Conservation (phyloP, 331 rosid species). For the Quercus phellos region DNA sequence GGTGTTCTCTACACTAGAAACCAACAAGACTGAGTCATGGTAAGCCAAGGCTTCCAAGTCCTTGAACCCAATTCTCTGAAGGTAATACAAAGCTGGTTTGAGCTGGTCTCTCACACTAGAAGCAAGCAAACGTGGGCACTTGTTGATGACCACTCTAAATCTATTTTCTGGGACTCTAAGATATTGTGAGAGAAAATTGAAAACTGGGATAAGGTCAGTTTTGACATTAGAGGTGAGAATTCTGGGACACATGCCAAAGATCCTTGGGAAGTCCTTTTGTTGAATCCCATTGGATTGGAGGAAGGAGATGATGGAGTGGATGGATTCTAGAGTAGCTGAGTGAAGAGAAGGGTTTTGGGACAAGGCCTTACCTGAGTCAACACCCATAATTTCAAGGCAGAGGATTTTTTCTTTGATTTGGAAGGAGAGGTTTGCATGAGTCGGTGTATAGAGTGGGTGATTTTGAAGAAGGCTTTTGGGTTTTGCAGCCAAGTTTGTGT, state of each 20-base stretch:
- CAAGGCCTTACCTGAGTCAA: conserved; percentile 80
- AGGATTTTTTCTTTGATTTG: conserved; percentile 83
- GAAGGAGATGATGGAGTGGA: conserved; percentile 57
- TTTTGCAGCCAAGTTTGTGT: conserved; percentile 32
- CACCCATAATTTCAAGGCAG: conserved; percentile 85
- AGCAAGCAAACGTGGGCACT: conserved; percentile 83
- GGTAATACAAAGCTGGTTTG: conserved; percentile 59
- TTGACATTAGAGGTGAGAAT: conserved; percentile 62
- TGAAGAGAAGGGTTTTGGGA: conserved; percentile 67
- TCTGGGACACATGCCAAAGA: conserved; percentile 85
- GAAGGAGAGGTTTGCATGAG: conserved; percentile 50
- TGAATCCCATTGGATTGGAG: conserved; percentile 70
- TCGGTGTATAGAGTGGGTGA: conserved; percentile 65
- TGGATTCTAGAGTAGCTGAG: conserved; percentile 47
- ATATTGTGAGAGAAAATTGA: conserved; percentile 51
- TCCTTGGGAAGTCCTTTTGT: conserved; percentile 58
- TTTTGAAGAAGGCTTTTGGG: conserved; percentile 59
- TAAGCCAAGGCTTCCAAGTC: conserved; percentile 60
- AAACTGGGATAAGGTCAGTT: conserved; percentile 68
- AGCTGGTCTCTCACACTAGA: conserved; percentile 75
- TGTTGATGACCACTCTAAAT: conserved; percentile 59
- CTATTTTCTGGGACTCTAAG: conserved; percentile 56
- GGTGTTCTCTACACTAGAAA: conserved; percentile 72
- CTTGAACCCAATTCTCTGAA: conserved; percentile 67
- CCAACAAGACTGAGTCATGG: conserved; percentile 63